phyloP scores from a whole-genome alignment of 208 protist genomes.

The Trypanosoma brucei region DNA sequence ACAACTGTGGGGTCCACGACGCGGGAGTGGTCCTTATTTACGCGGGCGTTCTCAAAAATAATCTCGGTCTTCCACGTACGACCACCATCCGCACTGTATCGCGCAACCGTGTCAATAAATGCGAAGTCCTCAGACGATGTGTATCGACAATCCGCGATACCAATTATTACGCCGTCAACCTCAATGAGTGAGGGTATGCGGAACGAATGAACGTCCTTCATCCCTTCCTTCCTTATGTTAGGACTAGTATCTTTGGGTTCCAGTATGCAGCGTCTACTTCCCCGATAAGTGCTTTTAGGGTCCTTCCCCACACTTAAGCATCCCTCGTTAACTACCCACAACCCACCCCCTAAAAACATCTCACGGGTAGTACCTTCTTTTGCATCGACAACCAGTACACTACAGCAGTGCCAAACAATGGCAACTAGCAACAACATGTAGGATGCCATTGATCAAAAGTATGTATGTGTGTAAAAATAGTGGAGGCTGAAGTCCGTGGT shows the following conservation, averaged over 20 bases:
- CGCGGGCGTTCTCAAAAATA: not conserved
- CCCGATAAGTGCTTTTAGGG: not conserved
- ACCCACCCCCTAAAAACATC: not conserved
- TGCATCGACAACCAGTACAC: not conserved
- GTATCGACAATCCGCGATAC: conserved; percentile 1
- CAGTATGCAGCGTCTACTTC: not conserved
- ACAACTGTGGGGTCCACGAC: conserved; percentile 5
- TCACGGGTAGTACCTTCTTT: not conserved
- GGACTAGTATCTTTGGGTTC: not conserved
- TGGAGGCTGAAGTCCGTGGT: no score
- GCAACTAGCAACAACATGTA: not conserved
- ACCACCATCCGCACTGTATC: conserved; percentile 4
- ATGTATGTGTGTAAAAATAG: no score
- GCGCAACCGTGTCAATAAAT: conserved; percentile 4
- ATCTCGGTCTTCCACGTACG: conserved; percentile 3
- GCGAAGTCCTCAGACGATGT: not conserved
- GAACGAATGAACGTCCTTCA: not conserved
- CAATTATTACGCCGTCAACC: conserved; percentile 7
- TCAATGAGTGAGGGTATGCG: conserved; percentile 2
- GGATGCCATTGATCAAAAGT: no score
- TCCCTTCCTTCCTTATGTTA: not conserved
- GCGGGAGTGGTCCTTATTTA: not conserved
- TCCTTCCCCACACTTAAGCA: not conserved
- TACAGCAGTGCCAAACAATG: not conserved
- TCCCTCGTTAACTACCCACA: not conserved